Percentiles rank a stretch among this genome's conserved stretches.
phyloP scores from a whole-genome alignment of 2,329 filamentous ascomycete genomes.

The Byssochlamys sp. region DNA sequence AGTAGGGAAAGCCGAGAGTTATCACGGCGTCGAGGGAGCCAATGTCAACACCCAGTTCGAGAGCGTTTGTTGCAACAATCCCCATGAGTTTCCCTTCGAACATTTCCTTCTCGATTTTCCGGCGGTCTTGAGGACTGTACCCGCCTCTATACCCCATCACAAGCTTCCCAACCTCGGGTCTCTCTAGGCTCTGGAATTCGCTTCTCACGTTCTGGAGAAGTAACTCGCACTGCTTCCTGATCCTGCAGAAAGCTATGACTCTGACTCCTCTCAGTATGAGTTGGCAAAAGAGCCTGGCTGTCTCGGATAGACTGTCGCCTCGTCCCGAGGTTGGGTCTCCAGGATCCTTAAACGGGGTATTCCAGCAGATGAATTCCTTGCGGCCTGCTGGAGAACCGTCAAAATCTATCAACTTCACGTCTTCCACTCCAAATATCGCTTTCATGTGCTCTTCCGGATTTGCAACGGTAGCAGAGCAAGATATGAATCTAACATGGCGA shows the following conservation, averaged over 20 bases:
- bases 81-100: constrained; percentile 89
- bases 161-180: constrained; percentile 62
- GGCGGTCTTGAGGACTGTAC: constrained; percentile 82
- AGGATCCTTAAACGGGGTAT: constrained; percentile 87
- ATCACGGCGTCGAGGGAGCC: constrained; percentile 87
- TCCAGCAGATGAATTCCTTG: constrained; percentile 96
- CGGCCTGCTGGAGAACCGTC: constrained; percentile 86
- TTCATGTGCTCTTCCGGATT: constrained; percentile 88
- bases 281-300: constrained; percentile 83
- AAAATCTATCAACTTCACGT: constrained; percentile 73
- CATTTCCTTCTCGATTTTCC: constrained; percentile 88
- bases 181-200: constrained; percentile 63
- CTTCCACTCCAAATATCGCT: constrained; percentile 79
- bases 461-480: constrained; percentile 89
- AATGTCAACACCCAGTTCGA: constrained; percentile 92
- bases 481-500: constrained; percentile 74
- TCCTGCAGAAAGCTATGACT: constrained; percentile 83
- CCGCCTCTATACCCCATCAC: constrained; percentile 95
- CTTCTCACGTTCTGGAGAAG: constrained; percentile 69
- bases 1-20: constrained; percentile 89
- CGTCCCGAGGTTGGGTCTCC: constrained; percentile 76
- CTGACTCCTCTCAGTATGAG: constrained; percentile 78
- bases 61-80: constrained; percentile 83
- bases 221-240: constrained; percentile 79
- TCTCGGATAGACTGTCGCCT: constrained; percentile 71